phyloP scores from a whole-genome alignment of 768 basidiomycete genomes.

The Podaxis pistillaris region DNA sequence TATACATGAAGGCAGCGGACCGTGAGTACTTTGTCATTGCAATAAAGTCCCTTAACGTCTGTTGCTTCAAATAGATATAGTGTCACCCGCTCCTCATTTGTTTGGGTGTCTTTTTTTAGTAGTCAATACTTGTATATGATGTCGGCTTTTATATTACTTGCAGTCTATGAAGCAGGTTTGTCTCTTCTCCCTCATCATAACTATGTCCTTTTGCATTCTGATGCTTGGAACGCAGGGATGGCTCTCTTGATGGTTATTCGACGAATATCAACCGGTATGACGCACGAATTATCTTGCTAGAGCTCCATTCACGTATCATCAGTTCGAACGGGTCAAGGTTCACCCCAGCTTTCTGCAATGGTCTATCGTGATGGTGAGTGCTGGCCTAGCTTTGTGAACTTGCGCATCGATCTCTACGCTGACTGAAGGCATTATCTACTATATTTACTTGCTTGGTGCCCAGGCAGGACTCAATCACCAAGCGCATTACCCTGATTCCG shows the following conservation, averaged over 20 bases:
- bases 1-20: neutral
- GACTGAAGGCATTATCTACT: neutral
- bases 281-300: no score
- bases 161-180: neutral
- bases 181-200: neutral
- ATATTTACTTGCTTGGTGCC: neutral
- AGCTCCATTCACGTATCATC: no score
- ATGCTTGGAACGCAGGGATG: neutral
- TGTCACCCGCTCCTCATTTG: neutral
- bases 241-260: neutral
- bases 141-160: neutral
- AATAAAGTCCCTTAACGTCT: neutral
- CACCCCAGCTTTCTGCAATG: neutral
- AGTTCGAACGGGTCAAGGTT: neutral
- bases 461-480: neutral
- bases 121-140: neutral
- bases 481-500: neutral
- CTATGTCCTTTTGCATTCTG: neutral
- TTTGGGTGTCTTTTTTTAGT: neutral
- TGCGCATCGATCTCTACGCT: neutral
- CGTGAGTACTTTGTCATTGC: neutral
- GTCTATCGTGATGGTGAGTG: constrained; percentile 1
- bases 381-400: neutral
- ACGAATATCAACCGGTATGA: neutral
- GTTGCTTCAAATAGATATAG: neutral